Conservation (phyloP, 805 yeast species). For the Saturnispora kantuleensis region DNA sequence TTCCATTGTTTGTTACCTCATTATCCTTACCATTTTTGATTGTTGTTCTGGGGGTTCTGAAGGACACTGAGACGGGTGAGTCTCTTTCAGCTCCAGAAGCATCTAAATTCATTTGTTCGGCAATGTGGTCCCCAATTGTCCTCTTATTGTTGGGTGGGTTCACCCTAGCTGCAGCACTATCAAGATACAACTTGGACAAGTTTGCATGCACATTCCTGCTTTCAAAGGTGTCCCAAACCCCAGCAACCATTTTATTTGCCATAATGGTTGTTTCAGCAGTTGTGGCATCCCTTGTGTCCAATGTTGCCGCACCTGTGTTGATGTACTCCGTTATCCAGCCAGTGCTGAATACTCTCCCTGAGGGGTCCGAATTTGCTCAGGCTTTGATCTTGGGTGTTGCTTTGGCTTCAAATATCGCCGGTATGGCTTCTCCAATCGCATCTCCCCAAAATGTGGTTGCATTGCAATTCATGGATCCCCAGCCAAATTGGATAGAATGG, state of each 20-base stretch:
- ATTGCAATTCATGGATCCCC: constrained; percentile 76
- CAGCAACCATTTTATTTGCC: constrained; percentile 62
- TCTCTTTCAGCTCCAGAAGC: constrained; percentile 60
- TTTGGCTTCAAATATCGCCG: constrained; percentile 85
- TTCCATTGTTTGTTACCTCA: constrained; percentile 87
- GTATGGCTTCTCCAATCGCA: constrained; percentile 96
- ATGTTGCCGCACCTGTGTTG: constrained; percentile 94
- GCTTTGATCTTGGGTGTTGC: constrained; percentile 88
- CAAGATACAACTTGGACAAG: constrained; percentile 85
- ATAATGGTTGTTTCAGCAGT: constrained; percentile 82
- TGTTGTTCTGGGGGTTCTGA: constrained; percentile 61
- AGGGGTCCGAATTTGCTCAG: constrained; percentile 66
- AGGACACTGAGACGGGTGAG: constrained; percentile 39
- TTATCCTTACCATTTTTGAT: constrained; percentile 72
- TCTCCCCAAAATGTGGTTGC: constrained; percentile 95
- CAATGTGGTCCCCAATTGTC: constrained; percentile 95
- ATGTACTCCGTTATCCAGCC: constrained; percentile 91
- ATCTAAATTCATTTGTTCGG: constrained; percentile 63
- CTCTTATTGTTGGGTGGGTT: constrained; percentile 89
- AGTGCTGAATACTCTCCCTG: constrained; percentile 70
- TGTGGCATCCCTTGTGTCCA: constrained; percentile 90
- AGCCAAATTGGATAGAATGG: constrained; percentile 88
- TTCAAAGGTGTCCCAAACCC: constrained; percentile 78
- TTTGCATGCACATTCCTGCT: constrained; percentile 73
- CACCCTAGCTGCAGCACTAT: constrained; percentile 87